These are phyloP conservation scores for Solanum lignicaule DNA, from an alignment of 257 asterid species.

Conservation along the genomic window DNA sequence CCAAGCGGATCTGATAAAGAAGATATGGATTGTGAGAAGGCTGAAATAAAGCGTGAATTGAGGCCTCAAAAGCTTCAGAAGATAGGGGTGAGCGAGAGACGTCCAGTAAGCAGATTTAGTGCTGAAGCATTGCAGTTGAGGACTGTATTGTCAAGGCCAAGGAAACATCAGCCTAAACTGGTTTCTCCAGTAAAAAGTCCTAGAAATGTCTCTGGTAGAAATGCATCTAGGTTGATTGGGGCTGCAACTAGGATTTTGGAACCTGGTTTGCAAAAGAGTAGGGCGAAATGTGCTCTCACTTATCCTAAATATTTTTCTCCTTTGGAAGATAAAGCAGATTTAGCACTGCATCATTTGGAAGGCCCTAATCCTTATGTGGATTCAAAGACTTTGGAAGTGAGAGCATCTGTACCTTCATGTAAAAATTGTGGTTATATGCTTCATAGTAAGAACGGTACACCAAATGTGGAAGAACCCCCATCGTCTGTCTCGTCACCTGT, in stretches of 20 bases:
- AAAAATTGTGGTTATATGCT: slow-evolving; percentile 42
- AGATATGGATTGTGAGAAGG: slow-evolving; percentile 29
- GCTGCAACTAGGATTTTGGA: slow-evolving; percentile 83
- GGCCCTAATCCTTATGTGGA: slow-evolving; percentile 8
- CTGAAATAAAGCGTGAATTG: slow-evolving; percentile 38
- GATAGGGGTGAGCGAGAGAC: slow-evolving; percentile 48
- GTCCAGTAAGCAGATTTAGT: slow-evolving; percentile 40
- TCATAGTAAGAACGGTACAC: slow-evolving; percentile 16
- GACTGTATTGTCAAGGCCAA: slow-evolving; percentile 49
- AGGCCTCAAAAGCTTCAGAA: slow-evolving; percentile 91
- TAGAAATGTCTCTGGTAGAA: slow-evolving; percentile 42
- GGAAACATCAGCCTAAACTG: slow-evolving; percentile 54
- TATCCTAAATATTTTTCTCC: slow-evolving; percentile 14
- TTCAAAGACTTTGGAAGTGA: slow-evolving; percentile 7
- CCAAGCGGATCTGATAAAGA: slow-evolving; percentile 10
- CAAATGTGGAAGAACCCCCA: slow-evolving; percentile 15
- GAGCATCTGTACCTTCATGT: slow-evolving; percentile 25
- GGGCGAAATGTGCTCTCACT: slow-evolving; percentile 49
- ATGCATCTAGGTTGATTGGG: slow-evolving; percentile 59
- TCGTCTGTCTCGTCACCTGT: slow-evolving; percentile 16
- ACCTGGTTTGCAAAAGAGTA: slow-evolving; percentile 63
- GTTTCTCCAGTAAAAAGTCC: slow-evolving; percentile 72
- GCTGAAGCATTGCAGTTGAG: slow-evolving; percentile 52
- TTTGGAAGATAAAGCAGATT: slow-evolving; percentile 15
- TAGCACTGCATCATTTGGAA: slow-evolving; percentile 12